Percentiles rank a stretch among this genome's conserved stretches.
Evolutionary conservation across 805 yeast genomes (phyloP).

Genomic region (Kodamaea neixiangensis): DNA sequence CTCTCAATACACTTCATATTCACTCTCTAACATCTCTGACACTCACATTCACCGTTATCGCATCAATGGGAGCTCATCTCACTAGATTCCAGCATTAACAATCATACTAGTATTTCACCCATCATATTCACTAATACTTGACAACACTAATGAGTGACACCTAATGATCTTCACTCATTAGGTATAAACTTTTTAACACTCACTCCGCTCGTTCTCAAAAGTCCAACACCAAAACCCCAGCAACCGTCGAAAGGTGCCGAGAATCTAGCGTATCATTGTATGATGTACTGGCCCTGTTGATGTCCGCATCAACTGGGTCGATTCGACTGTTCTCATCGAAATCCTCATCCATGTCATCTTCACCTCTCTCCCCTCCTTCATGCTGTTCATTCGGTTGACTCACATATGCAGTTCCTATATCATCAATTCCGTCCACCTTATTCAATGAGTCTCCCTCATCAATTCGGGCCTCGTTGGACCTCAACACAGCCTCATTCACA

Average conservation of each 20-base stretch:
- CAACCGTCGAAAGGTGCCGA: slow-evolving; percentile 53
- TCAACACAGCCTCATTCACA: slow-evolving; percentile 56
- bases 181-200: neutral
- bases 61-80: no score
- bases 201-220: slow-evolving; percentile 32
- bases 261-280: slow-evolving; percentile 47
- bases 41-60: no score
- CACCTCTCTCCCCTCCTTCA: slow-evolving; percentile 18
- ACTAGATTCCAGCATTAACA: no score
- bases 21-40: no score
- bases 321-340: slow-evolving; percentile 13
- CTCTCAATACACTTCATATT: no score
- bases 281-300: slow-evolving; percentile 19
- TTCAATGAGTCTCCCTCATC: slow-evolving; percentile 28
- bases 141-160: no score
- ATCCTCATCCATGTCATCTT: slow-evolving; percentile 14
- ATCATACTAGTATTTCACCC: no score
- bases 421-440: slow-evolving; percentile 38
- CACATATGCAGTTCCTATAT: slow-evolving; percentile 14
- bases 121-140: no score
- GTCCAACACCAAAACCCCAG: slow-evolving; percentile 59
- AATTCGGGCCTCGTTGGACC: slow-evolving; percentile 56
- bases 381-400: slow-evolving; percentile 36
- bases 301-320: slow-evolving; percentile 19
- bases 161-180: neutral